Conservation (phyloP, 2,329 filamentous ascomycete species). For the Cordyceps farinosa region DNA sequence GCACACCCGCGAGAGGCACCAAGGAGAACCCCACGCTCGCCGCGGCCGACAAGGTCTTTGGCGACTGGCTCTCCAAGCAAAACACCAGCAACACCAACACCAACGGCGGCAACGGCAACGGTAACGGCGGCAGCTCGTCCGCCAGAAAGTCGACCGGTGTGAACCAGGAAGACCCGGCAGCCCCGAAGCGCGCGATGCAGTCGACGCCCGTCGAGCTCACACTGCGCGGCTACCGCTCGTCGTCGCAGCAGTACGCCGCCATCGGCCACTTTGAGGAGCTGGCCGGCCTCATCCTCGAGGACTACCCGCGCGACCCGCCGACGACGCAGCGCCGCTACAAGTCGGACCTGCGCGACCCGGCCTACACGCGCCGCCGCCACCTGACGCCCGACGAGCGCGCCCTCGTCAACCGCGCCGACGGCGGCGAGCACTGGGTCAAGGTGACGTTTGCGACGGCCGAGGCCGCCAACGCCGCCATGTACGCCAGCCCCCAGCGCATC, state of each 20-base stretch:
- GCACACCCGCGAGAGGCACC: slow-evolving; percentile 47
- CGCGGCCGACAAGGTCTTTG: slow-evolving; percentile 60
- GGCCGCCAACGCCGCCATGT: slow-evolving; percentile 66
- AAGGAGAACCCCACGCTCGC: slow-evolving; percentile 60
- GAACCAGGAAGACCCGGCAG: slow-evolving; percentile 38
- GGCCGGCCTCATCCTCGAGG: slow-evolving; percentile 83
- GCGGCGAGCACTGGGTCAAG: slow-evolving; percentile 90
- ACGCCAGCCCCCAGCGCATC: slow-evolving; percentile 67
- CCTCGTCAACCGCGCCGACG: slow-evolving; percentile 76
- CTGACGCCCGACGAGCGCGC: slow-evolving; percentile 70
- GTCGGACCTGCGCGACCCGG: slow-evolving; percentile 68
- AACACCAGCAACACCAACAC: slow-evolving; percentile 30
- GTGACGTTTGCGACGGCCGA: slow-evolving; percentile 73
- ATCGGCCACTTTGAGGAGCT: slow-evolving; percentile 85
- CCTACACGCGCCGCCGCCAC: slow-evolving; percentile 60
- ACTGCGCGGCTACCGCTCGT: slow-evolving; percentile 71
- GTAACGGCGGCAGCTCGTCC: slow-evolving; percentile 25
- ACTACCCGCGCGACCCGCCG: slow-evolving; percentile 85
- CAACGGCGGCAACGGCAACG: slow-evolving; percentile 21
- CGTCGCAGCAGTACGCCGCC: slow-evolving; percentile 74
- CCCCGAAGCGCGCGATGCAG: slow-evolving; percentile 33
- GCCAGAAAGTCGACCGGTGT: slow-evolving; percentile 32
- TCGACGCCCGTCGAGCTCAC: slow-evolving; percentile 67
- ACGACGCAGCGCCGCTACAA: slow-evolving; percentile 67
- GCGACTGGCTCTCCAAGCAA: slow-evolving; percentile 53